Evolutionary conservation across 164 flowering plant species (phyloP), one percentile per base, ranked within the genome.

Genomic region (Houttuynia cordata): DNA sequence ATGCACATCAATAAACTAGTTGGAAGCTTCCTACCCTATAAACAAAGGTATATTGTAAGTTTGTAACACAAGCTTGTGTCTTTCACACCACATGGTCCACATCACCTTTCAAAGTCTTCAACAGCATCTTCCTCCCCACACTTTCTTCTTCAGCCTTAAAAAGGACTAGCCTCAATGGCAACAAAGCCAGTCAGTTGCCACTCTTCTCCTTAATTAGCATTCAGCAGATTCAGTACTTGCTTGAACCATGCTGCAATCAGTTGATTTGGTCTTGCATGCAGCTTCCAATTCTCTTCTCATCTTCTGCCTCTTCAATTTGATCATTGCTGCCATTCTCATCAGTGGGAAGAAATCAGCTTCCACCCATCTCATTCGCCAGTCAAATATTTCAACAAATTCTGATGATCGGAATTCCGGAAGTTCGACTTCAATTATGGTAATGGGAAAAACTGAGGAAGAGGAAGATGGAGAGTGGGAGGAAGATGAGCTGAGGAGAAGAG

Each of bases 231-330:
- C n/a, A n/a, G n/a, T n/a, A n/a, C n/a, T n/a, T n/a, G n/a, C 49
- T 24, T 8, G 45, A 71, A 57, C 55, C 61, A 85, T 83, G 92
- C 59, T 86, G 6, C 70, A 62, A 60, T 61, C 74, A 34, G 8
- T 80, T 51, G 88, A 82, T 42, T 40, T 75, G 58, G 58, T 86
- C 19, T 52, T 57, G 20, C 66, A 72, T 10, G 81, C 75, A 50
- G 68, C 81, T 47, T 75, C 82, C 51, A 79, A 72, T 50, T 73
- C 80, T 40, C 74, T 73, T 22, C 30, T 79, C 47, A 64, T 77
- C 49, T 84, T 81, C 76, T 73, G 73, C 42, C 56, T 77, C 58
- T 81, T 78, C 80, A 84, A 81, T 59, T 60, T 81, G 74, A 77
- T 81, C 68, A 79, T 81, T 22, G 75, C 69, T 25, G 61, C 76